Percentiles rank a stretch among this genome's conserved stretches.
Conservation (phyloP, 2,329 filamentous ascomycete species). For the Trichoderma semiorbis region DNA sequence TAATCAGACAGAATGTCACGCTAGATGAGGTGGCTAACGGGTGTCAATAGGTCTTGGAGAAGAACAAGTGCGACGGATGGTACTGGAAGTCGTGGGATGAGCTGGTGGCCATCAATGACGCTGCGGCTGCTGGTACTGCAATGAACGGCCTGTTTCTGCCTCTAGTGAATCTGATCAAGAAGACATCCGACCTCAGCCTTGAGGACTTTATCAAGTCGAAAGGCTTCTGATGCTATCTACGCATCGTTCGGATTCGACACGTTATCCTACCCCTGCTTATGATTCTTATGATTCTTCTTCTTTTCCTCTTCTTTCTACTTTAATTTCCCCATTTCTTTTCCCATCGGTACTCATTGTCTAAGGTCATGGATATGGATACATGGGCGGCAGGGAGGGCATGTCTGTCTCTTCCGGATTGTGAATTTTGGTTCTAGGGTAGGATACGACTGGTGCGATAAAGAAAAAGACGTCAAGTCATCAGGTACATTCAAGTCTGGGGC, state of each 20-base stretch:
- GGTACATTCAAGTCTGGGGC: neutral
- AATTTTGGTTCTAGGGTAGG: neutral
- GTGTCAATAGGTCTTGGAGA: slow-evolving; percentile 38
- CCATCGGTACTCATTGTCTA: neutral
- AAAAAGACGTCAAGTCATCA: neutral
- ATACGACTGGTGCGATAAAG: neutral
- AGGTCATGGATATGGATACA: neutral
- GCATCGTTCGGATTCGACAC: neutral
- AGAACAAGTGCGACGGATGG: slow-evolving; percentile 51
- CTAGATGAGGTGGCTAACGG: neutral
- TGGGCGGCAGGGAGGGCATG: neutral
- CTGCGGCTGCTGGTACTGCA: neutral
- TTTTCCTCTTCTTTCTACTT: neutral
- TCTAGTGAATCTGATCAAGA: slow-evolving; percentile 20
- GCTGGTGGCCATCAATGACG: slow-evolving; percentile 31
- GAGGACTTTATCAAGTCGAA: slow-evolving; percentile 17
- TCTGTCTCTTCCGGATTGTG: neutral
- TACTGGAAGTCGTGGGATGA: slow-evolving; percentile 46
- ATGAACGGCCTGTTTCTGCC: neutral
- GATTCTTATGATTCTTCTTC: neutral
- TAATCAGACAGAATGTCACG: neutral
- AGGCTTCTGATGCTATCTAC: neutral
- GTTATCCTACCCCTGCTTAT: neutral
- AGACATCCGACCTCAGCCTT: slow-evolving; percentile 22
- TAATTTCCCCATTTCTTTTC: neutral